Evolutionary conservation across 768 basidiomycete genomes (phyloP), one percentile per base, ranked within the genome.

Genomic region (Rickenella mellea): DNA sequence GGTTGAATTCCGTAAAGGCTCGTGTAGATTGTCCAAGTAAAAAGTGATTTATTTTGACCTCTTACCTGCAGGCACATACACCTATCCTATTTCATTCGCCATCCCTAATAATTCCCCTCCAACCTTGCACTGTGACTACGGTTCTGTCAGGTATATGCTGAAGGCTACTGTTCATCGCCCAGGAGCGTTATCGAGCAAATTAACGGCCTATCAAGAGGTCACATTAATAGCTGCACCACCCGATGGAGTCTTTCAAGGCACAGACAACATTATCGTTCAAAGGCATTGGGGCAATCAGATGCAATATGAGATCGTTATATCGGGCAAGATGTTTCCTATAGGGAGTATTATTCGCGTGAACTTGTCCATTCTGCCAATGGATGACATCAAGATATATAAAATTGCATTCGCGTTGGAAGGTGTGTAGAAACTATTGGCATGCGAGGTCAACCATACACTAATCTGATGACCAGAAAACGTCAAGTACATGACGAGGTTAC

Each of bases 61-160:
- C 42, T 7, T 20, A 11, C 27, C 24, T 8, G 25, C 51, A 87
- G 92, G 92, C 17, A 84, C 79, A 5, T 97, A 98, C 58, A 89
- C 83, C 14, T 98, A 90, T 61, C 94, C 94, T 2, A 85, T 99
- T 53, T 86, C 86, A 11, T 92, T 97, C 58, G 69, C 80, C 14
- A 80, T 99, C 42, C 89, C 94, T 1, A 68, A 77, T 5, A 71
- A 76, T 45, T 71, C 83, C 3, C 90, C 92, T 2, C 88, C 94
- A 2, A 78, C 80, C 0, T 66, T 93, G 48, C 67, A 69, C 31
- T 80, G 80, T 46, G 75, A 81, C 28, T 83, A 76, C 50, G 94
- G 92, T 7, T 73, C 76, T 2, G 78, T 96, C 10, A 57, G 58
- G 1, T 99, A 96, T 80, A 66, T 68, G 32, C 71, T 97, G 17